A percentile compares a stretch with the other conserved stretches of the same genome.
These are phyloP conservation scores for Scenedesmus sp. DNA, from an alignment of 163 green algal genomes.

Conservation along the genomic window DNA sequence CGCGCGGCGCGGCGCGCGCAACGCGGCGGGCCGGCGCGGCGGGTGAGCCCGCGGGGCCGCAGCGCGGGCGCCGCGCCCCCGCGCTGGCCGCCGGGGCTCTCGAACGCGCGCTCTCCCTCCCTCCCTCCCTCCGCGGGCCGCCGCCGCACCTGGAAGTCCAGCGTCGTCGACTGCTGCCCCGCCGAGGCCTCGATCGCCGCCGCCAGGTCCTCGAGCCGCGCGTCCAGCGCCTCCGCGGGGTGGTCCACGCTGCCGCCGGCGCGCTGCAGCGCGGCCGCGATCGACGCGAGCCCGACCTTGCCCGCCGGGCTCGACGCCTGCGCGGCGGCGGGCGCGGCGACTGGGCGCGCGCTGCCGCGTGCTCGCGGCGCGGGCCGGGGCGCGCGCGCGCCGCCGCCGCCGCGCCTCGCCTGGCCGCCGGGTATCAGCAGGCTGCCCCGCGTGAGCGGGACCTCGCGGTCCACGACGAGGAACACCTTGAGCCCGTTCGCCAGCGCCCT, in stretches of 20 bases:
- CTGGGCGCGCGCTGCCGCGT: not conserved
- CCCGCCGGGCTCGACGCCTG: not conserved
- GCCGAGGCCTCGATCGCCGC: constrained; percentile 32
- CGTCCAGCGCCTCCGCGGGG: constrained; percentile 66
- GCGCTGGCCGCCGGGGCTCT: not conserved
- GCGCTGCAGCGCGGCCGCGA: constrained; percentile 75
- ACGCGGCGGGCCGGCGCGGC: not conserved
- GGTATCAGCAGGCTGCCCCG: constrained; percentile 77
- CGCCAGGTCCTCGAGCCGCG: constrained; percentile 43
- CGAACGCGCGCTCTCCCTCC: not conserved
- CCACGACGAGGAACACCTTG: constrained; percentile 80
- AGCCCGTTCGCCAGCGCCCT: constrained; percentile 79
- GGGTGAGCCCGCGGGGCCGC: not conserved
- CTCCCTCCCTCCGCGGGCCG: not conserved
- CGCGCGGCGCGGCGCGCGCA: not conserved
- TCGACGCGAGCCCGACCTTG: constrained; percentile 72
- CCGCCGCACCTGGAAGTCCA: constrained; percentile 35
- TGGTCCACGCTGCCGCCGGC: constrained; percentile 67
- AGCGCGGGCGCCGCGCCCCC: not conserved
- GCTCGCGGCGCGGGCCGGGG: not conserved
- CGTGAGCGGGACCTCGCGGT: constrained; percentile 85
- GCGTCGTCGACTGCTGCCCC: constrained; percentile 18
- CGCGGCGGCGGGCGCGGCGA: not conserved
- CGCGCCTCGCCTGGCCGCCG: constrained; percentile 59
- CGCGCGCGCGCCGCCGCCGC: not conserved